These are phyloP conservation scores for Candida sanyaensis DNA, from an alignment of 1,139 yeast genomes.

Conservation along the genomic window DNA sequence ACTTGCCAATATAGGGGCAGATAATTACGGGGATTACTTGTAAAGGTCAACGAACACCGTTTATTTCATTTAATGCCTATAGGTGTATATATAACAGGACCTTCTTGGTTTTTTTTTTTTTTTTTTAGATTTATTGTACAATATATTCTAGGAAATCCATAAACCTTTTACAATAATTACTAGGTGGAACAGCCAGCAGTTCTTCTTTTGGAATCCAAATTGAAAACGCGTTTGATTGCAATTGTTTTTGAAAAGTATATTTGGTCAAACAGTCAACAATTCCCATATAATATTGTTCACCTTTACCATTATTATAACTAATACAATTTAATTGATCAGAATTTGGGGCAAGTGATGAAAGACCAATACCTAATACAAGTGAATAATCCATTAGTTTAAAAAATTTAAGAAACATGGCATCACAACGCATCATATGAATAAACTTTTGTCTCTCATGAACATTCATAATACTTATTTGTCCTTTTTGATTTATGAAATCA, in stretches of 20 bases:
- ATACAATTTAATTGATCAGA: neutral
- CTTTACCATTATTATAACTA: neutral
- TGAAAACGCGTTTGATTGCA: neutral
- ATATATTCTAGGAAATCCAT: neutral
- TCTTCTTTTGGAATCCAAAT: neutral
- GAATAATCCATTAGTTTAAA: neutral
- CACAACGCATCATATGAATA: neutral
- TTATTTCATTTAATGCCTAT: too few relatives aligned
- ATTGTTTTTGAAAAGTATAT: neutral
- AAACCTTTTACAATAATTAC: neutral
- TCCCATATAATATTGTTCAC: neutral
- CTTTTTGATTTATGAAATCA: neutral
- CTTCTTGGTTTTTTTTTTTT: too few relatives aligned
- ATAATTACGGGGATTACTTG: too few relatives aligned
- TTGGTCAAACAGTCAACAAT: neutral
- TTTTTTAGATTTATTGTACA: neutral
- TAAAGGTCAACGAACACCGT: too few relatives aligned
- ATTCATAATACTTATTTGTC: neutral
- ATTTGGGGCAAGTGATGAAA: neutral
- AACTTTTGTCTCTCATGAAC: neutral
- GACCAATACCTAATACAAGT: neutral
- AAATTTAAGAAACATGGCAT: neutral
- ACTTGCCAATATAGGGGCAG: conserved; percentile 66
- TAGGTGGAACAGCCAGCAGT: neutral
- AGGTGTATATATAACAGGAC: too few relatives aligned